Base-by-base conservation (phyloP, 495 filamentous ascomycete genomes). In the Amniculicola lignicola region DNA sequence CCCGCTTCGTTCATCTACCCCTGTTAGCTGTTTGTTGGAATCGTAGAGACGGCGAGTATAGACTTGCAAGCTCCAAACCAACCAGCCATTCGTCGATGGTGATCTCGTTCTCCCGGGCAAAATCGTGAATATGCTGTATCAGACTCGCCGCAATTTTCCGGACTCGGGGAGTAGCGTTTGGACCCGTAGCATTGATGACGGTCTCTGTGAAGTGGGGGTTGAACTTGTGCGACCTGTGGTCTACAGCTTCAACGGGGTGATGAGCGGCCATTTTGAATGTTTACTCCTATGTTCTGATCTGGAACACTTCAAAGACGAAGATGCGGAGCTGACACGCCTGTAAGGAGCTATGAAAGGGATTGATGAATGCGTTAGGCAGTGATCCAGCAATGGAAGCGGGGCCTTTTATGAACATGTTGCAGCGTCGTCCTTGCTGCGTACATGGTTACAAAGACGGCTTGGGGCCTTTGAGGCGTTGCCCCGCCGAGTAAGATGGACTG, bases 1-100 rank as follows among this genome's bases (percentile, higher is more conserved):
- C 87, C 87, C n/a, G 80, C 79, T 68, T 79, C 80, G 72, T 89
- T 90, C 67, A 90, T 75, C 75, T 88, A 63, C 50, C 70, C 54
- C 25, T 15, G 16, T 59, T 28, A 57, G 44, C n/a, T 24, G 25
- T 31, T 12, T 15, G 18, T 12, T 22, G 29, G 29, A 7, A 33
- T 33, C n/a, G 29, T 33, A n/a, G n/a, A n/a, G 29, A 33, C n/a
- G 7, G 29, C 7, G 29, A 33, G 29, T 33, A 7, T 33, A n/a
- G 29, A 22, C 57, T 12, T 61, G 63, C 70, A 44, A 72, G 44
- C 42, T 72, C 67, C 7, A 71, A 35, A 9, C 67, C 59, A 2
- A 67, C 64, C 59, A 69, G 71, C 75, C 75, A 82, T 57, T 83
- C 80, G 4, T 70, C 74, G 6, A 78, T 63, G 0, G 79, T 83